phyloP scores from a whole-genome alignment of 495 filamentous ascomycete genomes.

The Darksidea phi region DNA sequence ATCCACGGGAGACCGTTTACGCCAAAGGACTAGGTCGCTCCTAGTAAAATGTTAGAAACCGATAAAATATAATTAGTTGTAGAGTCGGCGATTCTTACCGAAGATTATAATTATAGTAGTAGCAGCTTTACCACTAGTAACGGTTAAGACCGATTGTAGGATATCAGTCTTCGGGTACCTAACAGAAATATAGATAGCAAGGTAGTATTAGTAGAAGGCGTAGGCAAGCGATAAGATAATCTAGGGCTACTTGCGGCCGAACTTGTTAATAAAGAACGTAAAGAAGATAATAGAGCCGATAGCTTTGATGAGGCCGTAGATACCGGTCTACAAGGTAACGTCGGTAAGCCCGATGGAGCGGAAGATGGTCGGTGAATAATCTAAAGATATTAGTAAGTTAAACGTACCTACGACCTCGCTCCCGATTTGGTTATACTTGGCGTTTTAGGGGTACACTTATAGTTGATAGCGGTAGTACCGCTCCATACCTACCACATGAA shows the following conservation, averaged over 20 bases:
- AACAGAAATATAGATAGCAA: conserved; percentile 41
- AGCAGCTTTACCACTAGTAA: conserved; percentile 38
- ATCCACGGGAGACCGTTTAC: conserved; percentile 38
- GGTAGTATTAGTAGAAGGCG: conserved; percentile 37
- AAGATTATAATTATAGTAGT: conserved; percentile 47
- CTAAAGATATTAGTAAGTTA: too few relatives aligned
- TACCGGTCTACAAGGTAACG: conserved; percentile 41
- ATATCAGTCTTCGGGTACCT: conserved; percentile 22
- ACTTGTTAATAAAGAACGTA: conserved; percentile 38
- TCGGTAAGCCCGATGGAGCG: conserved; percentile 40
- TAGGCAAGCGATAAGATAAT: conserved; percentile 40
- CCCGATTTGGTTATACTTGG: too few relatives aligned
- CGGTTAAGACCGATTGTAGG: conserved; percentile 33
- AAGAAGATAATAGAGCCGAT: conserved; percentile 40
- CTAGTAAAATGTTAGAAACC: too few relatives aligned
- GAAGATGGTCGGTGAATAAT: conserved; percentile 44
- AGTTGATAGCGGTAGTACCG: conserved; percentile 43
- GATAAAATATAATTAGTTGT: too few relatives aligned
- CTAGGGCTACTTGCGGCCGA: conserved; percentile 40
- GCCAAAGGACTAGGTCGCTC: conserved; percentile 32
- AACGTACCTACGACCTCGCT: too few relatives aligned
- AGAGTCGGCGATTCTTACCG: too few relatives aligned
- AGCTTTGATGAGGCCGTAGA: conserved; percentile 41
- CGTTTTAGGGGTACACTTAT: too few relatives aligned
- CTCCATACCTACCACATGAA: conserved; percentile 42